Conservation (phyloP, 345 rosid genomes). For the Acer saccharum region DNA sequence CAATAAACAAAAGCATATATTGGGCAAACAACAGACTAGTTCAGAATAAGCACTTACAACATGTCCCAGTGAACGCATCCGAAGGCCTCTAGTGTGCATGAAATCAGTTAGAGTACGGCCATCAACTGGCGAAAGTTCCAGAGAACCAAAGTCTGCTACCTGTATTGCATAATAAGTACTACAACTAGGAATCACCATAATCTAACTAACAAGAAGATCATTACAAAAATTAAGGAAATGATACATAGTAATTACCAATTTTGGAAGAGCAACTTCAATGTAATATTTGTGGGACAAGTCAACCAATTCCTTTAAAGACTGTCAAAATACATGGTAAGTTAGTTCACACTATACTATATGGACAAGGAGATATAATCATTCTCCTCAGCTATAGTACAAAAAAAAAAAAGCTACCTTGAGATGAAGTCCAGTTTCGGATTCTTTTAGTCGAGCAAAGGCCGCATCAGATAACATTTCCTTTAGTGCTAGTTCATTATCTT, state of each 20-base stretch:
- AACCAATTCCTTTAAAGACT: conserved; percentile 86
- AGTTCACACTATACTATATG: conserved; percentile 28
- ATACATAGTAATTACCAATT: conserved; percentile 60
- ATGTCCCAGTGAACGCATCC: conserved; percentile 89
- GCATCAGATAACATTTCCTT: conserved; percentile 66
- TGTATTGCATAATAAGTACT: conserved; percentile 36
- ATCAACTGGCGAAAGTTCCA: conserved; percentile 99
- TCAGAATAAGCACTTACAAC: conserved; percentile 63
- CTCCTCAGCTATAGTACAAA: conserved; percentile 16
- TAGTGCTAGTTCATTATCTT: conserved; percentile 60
- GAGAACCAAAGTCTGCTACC: conserved; percentile 99
- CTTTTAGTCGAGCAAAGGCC: conserved; percentile 77
- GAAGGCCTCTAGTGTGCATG: conserved; percentile 99
- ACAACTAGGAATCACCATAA: conserved; percentile 18
- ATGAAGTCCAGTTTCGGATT: conserved; percentile 94
- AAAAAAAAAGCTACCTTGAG: conserved; percentile 52
- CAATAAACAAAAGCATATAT: neutral
- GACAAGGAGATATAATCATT: conserved; percentile 11
- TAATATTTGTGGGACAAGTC: conserved; percentile 84
- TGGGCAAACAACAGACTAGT: conserved; percentile 20
- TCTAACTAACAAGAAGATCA: conserved; percentile 18
- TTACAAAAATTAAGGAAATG: conserved; percentile 15
- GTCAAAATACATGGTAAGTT: conserved; percentile 34
- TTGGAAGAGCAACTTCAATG: conserved; percentile 89
- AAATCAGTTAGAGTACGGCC: conserved; percentile 98